Evolutionary conservation across 331 rosid genomes (phyloP), one percentile per base, ranked within the genome.

Genomic region (Acacia pycnantha): DNA sequence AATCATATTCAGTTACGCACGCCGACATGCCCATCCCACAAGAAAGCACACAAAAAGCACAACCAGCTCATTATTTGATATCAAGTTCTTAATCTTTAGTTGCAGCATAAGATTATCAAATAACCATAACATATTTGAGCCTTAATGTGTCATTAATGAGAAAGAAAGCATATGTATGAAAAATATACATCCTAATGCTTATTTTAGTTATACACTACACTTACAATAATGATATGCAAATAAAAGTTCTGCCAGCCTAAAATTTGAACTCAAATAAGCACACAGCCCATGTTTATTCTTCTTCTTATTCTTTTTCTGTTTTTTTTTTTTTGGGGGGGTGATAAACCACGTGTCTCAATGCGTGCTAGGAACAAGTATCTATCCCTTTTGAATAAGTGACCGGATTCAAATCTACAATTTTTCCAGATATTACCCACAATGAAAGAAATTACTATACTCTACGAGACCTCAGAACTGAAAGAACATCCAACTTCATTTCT

Each of bases 21-120:
- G 88, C 97, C 97, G 88, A 87, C 75, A 70, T 87, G 91, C 86
- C 93, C 97, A 91, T 87, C 84, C 95, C 92, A 91, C 88, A 90
- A 89, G 87, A 87, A 84, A 89, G 62, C 89, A 92, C 91, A 93
- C 53, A 51, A 90, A 88, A 95, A 84, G 88, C 92, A 90, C 90
- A 93, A 90, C 89, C 86, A 81, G 86, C 93, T 90, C 91, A 88
- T 95, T 91, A 94, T 85, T 86, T 89, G 89, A 83, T 84, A 84
- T 84, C 83, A 82, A 86, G 86, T 80, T 88, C 82, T 80, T 73
- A 82, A 82, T 82, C 82, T 81, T 82, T 79, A 86, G 74, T 74
- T 70, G 46, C 82, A 81, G 78, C 54, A 86, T 73, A 82, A 67
- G 50, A 53, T 44, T 69, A 82, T 75, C 56, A 73, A 78, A 79